Percentiles rank a stretch among this genome's conserved stretches.
Evolutionary conservation across 208 protist species (phyloP).

Genomic region (Trypanosoma platydactyli): DNA sequence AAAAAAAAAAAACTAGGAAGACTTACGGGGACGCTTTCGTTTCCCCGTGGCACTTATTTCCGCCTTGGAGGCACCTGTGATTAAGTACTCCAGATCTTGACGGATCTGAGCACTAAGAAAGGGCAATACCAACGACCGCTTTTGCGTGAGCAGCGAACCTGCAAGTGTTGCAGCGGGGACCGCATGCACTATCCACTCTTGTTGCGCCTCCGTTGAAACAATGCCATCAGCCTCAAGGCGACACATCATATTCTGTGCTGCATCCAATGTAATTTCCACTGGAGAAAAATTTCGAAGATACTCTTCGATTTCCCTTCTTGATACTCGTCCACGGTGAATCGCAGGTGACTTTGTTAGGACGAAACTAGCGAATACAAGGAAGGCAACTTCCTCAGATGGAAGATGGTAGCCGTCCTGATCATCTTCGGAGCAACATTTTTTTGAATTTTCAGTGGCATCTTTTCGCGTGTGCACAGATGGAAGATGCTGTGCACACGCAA

Average conservation of each 20-base stretch:
- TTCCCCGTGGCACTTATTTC: constrained; percentile 5
- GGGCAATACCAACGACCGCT: constrained; percentile 23
- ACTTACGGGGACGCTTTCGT: constrained; percentile 15
- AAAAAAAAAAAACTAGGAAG: not conserved
- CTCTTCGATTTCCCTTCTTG: constrained; percentile 38
- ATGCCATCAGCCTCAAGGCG: constrained; percentile 36
- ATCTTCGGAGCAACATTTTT: not conserved
- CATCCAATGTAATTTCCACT: constrained; percentile 42
- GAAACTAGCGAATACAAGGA: constrained; percentile 60
- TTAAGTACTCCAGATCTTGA: constrained; percentile 18
- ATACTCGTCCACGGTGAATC: constrained; percentile 43
- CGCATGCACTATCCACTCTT: constrained; percentile 20
- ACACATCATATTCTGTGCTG: constrained; percentile 30
- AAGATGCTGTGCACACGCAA: not conserved
- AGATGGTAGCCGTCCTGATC: not conserved
- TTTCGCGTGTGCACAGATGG: not conserved
- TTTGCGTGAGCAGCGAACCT: constrained; percentile 10
- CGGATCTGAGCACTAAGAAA: constrained; percentile 24
- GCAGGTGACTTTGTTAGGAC: constrained; percentile 43
- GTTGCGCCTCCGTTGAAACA: not conserved
- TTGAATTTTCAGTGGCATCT: constrained; percentile 1
- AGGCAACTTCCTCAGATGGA: constrained; percentile 26
- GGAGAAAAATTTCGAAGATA: constrained; percentile 55
- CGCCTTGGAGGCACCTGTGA: not conserved
- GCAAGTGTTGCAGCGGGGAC: constrained; percentile 8